Evolutionary conservation across 805 yeast genomes (phyloP), one percentile per base, ranked within the genome.

Genomic region (Vanderwaltozyma verrucispora): DNA sequence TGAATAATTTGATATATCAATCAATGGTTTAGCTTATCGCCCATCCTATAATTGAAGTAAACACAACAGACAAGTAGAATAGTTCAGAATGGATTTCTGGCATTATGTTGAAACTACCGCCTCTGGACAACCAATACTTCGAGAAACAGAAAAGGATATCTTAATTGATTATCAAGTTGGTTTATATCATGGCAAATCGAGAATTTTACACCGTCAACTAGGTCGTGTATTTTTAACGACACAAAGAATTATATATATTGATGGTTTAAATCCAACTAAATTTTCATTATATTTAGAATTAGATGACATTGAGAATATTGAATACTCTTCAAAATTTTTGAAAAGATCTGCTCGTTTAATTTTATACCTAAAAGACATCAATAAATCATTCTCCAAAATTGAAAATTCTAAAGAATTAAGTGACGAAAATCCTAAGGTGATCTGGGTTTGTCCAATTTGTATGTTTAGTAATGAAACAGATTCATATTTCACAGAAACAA

Each of bases 361-460:
- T 5, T 41, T 75, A 5, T 56, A 53, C 41, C 52, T 70, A 38
- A 62, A 52, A 31, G 40, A 44, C 27, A 17, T 8, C 3, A 16
- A 19, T 3, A 9, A 5, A 16, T 5, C 24, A 16, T 7, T 2
- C 23, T 9, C 23, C 31, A 18, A n/a, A 3, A 8, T 11, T 18
- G 8, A n/a, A n/a, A n/a, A n/a, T n/a, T n/a, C n/a, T n/a, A n/a
- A n/a, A n/a, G n/a, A n/a, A n/a, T n/a, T n/a, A n/a, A n/a, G n/a
- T n/a, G n/a, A n/a, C n/a, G n/a, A n/a, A n/a, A n/a, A n/a, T n/a
- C n/a, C 11, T 14, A 14, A 14, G 18, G 25, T 21, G n/a, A 14
- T 38, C 8, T 89, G 98, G 98, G 69, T 71, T 1, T 89, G 98
- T 56, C 80, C 81, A n/a, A 88, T 92, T 3, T 89, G 98, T 58